These are phyloP conservation scores for Tetratostichococcus sp. DNA, from an alignment of 139 green algal species.

Conservation along the genomic window DNA sequence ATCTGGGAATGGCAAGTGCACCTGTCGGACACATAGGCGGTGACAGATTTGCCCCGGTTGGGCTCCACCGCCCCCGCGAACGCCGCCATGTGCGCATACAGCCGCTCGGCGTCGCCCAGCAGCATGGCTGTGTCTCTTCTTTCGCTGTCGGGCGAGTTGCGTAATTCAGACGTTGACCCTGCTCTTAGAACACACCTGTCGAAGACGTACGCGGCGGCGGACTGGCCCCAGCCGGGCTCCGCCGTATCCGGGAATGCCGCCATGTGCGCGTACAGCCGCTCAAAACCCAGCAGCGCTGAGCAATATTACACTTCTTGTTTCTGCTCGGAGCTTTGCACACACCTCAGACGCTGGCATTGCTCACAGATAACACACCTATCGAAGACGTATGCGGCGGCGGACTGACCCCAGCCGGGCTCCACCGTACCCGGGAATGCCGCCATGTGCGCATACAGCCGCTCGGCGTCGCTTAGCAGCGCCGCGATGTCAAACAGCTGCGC, in stretches of 20 bases:
- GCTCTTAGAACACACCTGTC: not conserved
- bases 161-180: too few species aligned
- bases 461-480: conserved; percentile 1
- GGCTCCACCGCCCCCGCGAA: not conserved
- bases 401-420: not conserved
- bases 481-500: conserved; percentile 22
- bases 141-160: too few species aligned
- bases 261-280: conserved; percentile 14
- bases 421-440: not conserved
- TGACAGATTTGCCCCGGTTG: not conserved
- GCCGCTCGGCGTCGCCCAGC: conserved; percentile 7
- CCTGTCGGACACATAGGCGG: not conserved
- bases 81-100: conserved; percentile 11
- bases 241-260: not conserved
- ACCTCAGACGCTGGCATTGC: too few species aligned
- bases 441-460: conserved; percentile 17
- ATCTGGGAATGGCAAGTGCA: too few species aligned
- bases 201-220: conserved; percentile 14
- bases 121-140: conserved; percentile 8
- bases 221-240: not conserved
- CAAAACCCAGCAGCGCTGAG: too few species aligned
- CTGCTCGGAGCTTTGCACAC: too few species aligned
- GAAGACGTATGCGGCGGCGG: conserved; percentile 14
- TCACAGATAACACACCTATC: not conserved
- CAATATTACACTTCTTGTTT: too few species aligned